Evolutionary conservation across 1,284 basidiomycete species (phyloP).

Genomic region (Heterobasidion irregulare): DNA sequence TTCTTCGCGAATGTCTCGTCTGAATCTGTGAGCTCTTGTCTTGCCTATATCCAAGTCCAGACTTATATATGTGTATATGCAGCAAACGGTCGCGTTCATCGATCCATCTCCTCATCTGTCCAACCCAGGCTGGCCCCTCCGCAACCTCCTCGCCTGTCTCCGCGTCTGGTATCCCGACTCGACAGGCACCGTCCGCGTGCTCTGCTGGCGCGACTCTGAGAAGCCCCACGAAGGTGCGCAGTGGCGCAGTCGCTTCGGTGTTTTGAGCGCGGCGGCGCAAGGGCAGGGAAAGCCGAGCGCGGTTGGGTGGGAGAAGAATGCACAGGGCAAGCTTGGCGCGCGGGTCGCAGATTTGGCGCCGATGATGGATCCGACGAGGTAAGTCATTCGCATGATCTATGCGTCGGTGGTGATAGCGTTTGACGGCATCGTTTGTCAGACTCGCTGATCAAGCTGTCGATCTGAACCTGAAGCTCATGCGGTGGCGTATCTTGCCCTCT

Average conservation of each 20-base stretch:
- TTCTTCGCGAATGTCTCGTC: conserved; percentile 40
- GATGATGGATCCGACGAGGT: conserved; percentile 90
- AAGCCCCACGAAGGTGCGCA: conserved; percentile 25
- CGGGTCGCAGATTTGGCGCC: conserved; percentile 89
- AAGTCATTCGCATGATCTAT: conserved; percentile 5
- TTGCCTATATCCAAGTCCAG: background rate
- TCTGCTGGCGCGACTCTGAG: conserved; percentile 71
- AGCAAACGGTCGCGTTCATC: conserved; percentile 70
- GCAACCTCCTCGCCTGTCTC: conserved; percentile 86
- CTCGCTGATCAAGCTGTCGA: conserved; percentile 95
- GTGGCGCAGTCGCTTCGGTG: conserved; percentile 60
- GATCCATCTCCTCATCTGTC: conserved; percentile 78
- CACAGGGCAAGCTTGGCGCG: conserved; percentile 77
- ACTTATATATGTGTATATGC: background rate
- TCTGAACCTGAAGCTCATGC: conserved; percentile 95
- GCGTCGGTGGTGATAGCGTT: background rate
- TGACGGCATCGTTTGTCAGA: conserved; percentile 25
- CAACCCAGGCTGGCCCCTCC: conserved; percentile 91
- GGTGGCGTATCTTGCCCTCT: conserved; percentile 90
- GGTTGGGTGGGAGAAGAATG: conserved; percentile 95
- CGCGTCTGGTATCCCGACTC: conserved; percentile 43
- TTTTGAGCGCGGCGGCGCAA: conserved; percentile 29
- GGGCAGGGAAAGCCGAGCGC: conserved; percentile 41
- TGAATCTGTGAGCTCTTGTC: conserved; percentile 25
- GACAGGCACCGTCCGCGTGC: conserved; percentile 46